Percentiles rank a stretch among this genome's conserved stretches.
These are phyloP conservation scores for Phytophthora constricta DNA, from an alignment of 352 stramenopile species.

Conservation along the genomic window DNA sequence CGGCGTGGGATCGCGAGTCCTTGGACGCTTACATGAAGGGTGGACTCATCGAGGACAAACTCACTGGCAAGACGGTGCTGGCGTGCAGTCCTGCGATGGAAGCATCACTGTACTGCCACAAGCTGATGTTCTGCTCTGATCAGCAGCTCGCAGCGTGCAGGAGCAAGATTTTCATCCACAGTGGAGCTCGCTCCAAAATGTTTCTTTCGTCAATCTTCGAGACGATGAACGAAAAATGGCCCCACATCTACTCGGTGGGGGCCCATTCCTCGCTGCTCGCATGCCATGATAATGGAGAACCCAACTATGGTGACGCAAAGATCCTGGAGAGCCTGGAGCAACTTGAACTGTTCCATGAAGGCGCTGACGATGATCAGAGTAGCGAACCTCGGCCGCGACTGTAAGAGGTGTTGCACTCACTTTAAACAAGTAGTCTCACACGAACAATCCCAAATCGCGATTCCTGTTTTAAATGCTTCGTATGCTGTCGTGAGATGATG, in stretches of 20 bases:
- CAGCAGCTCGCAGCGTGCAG: slow-evolving; percentile 25
- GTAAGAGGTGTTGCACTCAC: too few relatives aligned
- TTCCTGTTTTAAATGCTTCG: too few relatives aligned
- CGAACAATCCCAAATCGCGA: too few relatives aligned
- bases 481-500: too few relatives aligned
- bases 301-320: slow-evolving; percentile 29
- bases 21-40: slow-evolving; percentile 33
- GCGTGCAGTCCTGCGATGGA: slow-evolving; percentile 46
- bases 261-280: slow-evolving; percentile 34
- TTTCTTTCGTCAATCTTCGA: slow-evolving; percentile 25
- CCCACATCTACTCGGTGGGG: slow-evolving; percentile 38
- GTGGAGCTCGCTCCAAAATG: slow-evolving; percentile 26
- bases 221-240: slow-evolving; percentile 26
- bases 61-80: slow-evolving; percentile 18
- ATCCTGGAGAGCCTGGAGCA: slow-evolving; percentile 37
- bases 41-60: slow-evolving; percentile 15
- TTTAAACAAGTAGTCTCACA: too few relatives aligned
- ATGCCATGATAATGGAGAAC: slow-evolving; percentile 51
- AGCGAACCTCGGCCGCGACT: too few relatives aligned
- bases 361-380: too few relatives aligned
- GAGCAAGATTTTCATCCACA: slow-evolving; percentile 27
- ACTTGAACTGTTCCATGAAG: slow-evolving; percentile 22
- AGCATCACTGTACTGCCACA: slow-evolving; percentile 34
- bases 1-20: slow-evolving; percentile 34
- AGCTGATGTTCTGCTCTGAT: slow-evolving; percentile 29